Evolutionary conservation across 2,329 filamentous ascomycete genomes (phyloP).

Genomic region (Apiospora koreana): DNA sequence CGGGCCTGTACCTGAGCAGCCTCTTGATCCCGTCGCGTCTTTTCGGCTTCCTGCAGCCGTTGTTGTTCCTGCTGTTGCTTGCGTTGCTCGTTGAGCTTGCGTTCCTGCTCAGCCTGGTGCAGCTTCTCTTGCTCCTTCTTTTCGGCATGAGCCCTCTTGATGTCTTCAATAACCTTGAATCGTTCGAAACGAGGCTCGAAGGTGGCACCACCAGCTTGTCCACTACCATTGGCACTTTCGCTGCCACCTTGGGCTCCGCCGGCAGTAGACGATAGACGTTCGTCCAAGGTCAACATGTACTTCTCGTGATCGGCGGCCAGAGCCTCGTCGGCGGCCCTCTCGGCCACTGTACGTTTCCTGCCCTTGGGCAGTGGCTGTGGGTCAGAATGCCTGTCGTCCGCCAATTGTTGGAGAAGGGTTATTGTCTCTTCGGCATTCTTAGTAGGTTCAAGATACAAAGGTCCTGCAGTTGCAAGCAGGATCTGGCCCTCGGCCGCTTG

Average conservation of each 20-base stretch:
- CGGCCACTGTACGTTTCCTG: constrained; percentile 89
- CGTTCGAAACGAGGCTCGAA: constrained; percentile 87
- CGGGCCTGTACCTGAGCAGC: constrained; percentile 1
- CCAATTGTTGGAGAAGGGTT: constrained; percentile 68
- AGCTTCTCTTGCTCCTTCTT: constrained; percentile 76
- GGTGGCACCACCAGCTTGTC: constrained; percentile 67
- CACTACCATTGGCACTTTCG: constrained; percentile 70
- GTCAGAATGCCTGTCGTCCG: constrained; percentile 76
- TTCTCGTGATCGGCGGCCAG: constrained; percentile 85
- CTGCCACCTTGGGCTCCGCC: constrained; percentile 58
- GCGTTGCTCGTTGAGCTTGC: constrained; percentile 48
- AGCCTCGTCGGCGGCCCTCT: constrained; percentile 93
- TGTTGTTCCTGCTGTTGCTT: constrained; percentile 47
- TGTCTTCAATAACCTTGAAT: constrained; percentile 88
- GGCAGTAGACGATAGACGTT: constrained; percentile 67
- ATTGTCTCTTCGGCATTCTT: constrained; percentile 69
- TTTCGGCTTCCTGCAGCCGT: constrained; percentile 20
- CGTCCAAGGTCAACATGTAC: constrained; percentile 91
- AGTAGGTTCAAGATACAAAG: constrained; percentile 77
- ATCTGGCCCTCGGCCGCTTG: constrained; percentile 76
- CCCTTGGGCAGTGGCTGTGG: constrained; percentile 82
- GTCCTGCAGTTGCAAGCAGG: constrained; percentile 70
- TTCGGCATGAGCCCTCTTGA: constrained; percentile 76
- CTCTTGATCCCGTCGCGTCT: constrained; percentile 10
- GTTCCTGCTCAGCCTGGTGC: constrained; percentile 62